Evolutionary conservation across 2,329 filamentous ascomycete species (phyloP).

Genomic region (Colletotrichum sp.): DNA sequence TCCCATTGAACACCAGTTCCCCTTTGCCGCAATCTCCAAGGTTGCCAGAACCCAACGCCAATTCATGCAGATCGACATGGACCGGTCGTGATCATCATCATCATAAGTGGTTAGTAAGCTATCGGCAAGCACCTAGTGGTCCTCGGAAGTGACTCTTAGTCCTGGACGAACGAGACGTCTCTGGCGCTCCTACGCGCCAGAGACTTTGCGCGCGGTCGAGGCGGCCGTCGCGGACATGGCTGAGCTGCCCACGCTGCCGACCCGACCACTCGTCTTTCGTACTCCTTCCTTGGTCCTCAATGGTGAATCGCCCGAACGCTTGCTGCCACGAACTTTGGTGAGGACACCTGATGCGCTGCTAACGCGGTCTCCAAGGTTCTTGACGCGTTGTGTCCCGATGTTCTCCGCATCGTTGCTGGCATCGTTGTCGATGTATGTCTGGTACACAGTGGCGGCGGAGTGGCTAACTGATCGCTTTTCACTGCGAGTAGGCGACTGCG

Average conservation of each 20-base stretch:
- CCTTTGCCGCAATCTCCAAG: constrained; percentile 18
- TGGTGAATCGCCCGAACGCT: constrained; percentile 56
- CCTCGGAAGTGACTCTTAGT: not conserved
- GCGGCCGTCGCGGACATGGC: constrained; percentile 45
- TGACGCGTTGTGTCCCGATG: constrained; percentile 64
- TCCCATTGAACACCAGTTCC: constrained; percentile 15
- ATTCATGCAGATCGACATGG: constrained; percentile 47
- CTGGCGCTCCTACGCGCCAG: constrained; percentile 41
- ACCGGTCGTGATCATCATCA: constrained; percentile 50
- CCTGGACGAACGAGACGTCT: constrained; percentile 19
- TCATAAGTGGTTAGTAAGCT: constrained; percentile 35
- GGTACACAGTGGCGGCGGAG: constrained; percentile 73
- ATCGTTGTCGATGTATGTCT: constrained; percentile 66
- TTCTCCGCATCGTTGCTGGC: constrained; percentile 76
- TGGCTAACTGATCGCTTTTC: constrained; percentile 79
- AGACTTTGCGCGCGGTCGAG: constrained; percentile 59
- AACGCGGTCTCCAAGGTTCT: constrained; percentile 59
- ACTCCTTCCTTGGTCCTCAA: constrained; percentile 61
- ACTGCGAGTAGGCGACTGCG: constrained; percentile 64
- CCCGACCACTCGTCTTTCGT: constrained; percentile 70
- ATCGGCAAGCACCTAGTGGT: constrained; percentile 12
- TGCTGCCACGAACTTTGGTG: constrained; percentile 70
- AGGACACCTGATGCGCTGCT: constrained; percentile 61
- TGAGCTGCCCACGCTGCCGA: constrained; percentile 60
- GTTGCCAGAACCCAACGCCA: constrained; percentile 40